Evolutionary conservation across 2,329 filamentous ascomycete genomes (phyloP), one percentile per base, ranked within the genome.

Genomic region (Thelonectria olida): DNA sequence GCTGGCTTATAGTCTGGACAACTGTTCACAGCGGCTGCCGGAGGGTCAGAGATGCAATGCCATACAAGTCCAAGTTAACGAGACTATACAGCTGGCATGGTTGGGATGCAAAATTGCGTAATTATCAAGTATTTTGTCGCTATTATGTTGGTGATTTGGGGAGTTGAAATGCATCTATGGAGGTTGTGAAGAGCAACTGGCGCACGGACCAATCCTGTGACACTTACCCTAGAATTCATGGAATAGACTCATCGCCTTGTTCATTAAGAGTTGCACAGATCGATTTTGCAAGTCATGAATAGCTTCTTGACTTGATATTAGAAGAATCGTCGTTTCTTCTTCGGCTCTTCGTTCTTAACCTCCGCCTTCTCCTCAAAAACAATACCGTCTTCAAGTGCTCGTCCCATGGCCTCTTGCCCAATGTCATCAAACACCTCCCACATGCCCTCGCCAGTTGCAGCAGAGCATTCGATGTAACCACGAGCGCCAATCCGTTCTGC

Each of bases 381-480:
- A 0, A 59, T 61, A 4, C 66, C 62, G 4, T 45, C 50, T 5
- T n/a, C 64, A 3, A 71, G 27, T 39, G 62, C 62, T 22, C 67
- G 62, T 31, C 63, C 55, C 9, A 66, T 66, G 1, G 73, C 72
- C 54, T 73, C 71, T 28, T 52, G 57, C 2, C 45, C 72, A 23
- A 68, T 64, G 1, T 70, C 67, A 10, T 76, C 71, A 3, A 79
- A 62, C 2, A 78, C 41, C 4, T 58, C 61, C 12, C 73, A 68
- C 54, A 79, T 64, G 5, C 75, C 76, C 20, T 79, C 71, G 2
- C 77, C 76, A 7, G 73, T 78, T 10, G 68, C 62, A 47, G 77
- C 75, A 5, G 77, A 79, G 54, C 76, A 78, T 56, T 79, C 77
- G 9, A 70, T 27, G 41, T 78, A 79, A 6, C 57, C 53, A 22